phyloP scores from a whole-genome alignment of 129 eudicot species.

The Artemisia tridentata region DNA sequence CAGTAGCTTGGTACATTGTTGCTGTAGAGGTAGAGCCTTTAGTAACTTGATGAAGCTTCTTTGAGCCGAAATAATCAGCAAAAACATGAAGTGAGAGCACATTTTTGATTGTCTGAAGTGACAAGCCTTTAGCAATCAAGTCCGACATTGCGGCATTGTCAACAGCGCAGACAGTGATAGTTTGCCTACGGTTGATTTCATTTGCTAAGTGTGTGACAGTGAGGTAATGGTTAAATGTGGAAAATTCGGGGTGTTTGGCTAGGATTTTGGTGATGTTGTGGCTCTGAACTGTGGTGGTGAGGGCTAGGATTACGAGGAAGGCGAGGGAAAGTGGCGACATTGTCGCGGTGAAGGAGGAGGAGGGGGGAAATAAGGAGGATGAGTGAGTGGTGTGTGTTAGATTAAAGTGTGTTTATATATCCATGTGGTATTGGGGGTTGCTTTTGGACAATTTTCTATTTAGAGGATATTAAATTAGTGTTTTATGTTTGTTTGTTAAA shows the following conservation, averaged over 20 bases:
- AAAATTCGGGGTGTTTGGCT: constrained; percentile 77
- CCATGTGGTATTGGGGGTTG: constrained; percentile 13
- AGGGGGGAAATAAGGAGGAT: constrained; percentile 20
- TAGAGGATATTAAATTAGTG: neutral
- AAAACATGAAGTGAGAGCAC: constrained; percentile 60
- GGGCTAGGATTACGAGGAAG: constrained; percentile 32
- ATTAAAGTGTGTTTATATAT: constrained; percentile 24
- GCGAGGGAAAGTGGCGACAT: constrained; percentile 35
- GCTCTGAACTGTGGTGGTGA: constrained; percentile 44
- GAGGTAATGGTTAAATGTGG: constrained; percentile 71
- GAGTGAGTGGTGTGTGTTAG: constrained; percentile 31
- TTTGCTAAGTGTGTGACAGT: constrained; percentile 68
- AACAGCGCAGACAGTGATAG: constrained; percentile 68
- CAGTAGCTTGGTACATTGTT: constrained; percentile 73
- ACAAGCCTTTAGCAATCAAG: constrained; percentile 38
- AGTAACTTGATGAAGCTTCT: constrained; percentile 66
- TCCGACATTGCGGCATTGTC: constrained; percentile 63
- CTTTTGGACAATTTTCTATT: constrained; percentile 2
- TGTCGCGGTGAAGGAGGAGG: constrained; percentile 21
- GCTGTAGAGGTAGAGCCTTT: constrained; percentile 61
- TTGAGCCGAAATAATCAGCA: constrained; percentile 65
- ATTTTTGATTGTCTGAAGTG: constrained; percentile 43
- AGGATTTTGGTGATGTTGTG: constrained; percentile 84
- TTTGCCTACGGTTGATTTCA: constrained; percentile 65
- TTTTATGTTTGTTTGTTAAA: constrained; percentile 14